Evolutionary conservation across 495 filamentous ascomycete species (phyloP).

Genomic region (Tuber umbilicatum): DNA sequence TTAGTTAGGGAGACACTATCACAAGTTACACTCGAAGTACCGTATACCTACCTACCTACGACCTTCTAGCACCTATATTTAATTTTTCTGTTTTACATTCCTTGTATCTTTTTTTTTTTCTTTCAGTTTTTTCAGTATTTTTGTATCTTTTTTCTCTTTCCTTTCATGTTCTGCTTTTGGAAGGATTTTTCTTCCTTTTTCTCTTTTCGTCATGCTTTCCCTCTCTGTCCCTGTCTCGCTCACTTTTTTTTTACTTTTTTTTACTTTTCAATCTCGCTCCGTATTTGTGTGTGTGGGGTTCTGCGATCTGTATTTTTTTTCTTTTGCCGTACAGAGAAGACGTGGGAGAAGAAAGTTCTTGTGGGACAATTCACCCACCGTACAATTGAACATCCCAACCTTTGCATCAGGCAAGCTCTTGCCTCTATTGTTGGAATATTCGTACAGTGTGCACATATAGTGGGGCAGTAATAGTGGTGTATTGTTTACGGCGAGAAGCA

Average conservation of each 20-base stretch:
- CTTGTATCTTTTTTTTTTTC: not conserved
- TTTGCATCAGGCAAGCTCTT: slow-evolving; percentile 29
- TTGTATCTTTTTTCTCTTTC: not conserved
- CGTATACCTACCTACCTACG: not conserved
- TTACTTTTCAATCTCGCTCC: not conserved
- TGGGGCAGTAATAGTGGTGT: not conserved
- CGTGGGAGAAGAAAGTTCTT: slow-evolving; percentile 7
- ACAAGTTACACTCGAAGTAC: not conserved
- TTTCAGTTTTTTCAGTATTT: too few relatives aligned
- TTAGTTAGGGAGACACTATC: not conserved
- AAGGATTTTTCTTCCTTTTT: not conserved
- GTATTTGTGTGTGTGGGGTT: not conserved
- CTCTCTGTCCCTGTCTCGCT: not conserved
- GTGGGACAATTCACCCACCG: slow-evolving; percentile 28
- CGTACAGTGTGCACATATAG: not conserved
- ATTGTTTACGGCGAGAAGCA: slow-evolving; percentile 25
- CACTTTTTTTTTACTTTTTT: not conserved
- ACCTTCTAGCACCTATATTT: not conserved
- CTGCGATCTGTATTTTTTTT: slow-evolving; percentile 2
- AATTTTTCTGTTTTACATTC: not conserved
- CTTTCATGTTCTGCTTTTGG: not conserved
- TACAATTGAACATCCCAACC: slow-evolving; percentile 35
- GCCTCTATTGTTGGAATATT: slow-evolving; percentile 13
- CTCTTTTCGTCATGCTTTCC: not conserved
- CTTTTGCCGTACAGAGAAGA: not conserved